Percentiles rank a stretch among this genome's conserved stretches.
Evolutionary conservation across 257 asterid genomes (phyloP).

Genomic region (Petunia axillaris): DNA sequence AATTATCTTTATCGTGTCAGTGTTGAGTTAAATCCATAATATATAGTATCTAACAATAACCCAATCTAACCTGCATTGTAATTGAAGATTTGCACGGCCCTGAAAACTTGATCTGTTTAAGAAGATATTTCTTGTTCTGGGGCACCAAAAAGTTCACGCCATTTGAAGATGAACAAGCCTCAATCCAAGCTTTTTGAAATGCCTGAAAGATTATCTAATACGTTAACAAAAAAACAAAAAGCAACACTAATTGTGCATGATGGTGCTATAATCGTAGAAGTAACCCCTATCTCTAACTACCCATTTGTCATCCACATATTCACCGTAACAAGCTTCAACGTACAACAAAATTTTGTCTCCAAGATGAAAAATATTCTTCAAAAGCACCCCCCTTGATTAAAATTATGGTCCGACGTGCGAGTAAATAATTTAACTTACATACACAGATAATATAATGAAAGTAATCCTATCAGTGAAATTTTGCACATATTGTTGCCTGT

Average conservation of each 20-base stretch:
- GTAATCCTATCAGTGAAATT: neutral
- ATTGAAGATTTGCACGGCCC: slow-evolving; percentile 66
- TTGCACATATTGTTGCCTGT: neutral
- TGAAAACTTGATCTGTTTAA: slow-evolving; percentile 52
- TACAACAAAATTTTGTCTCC: too few species aligned
- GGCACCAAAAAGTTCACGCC: slow-evolving; percentile 47
- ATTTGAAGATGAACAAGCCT: slow-evolving; percentile 52
- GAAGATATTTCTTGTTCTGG: slow-evolving; percentile 38
- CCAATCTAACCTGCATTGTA: slow-evolving; percentile 46
- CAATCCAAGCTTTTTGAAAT: slow-evolving; percentile 53
- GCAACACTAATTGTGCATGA: neutral
- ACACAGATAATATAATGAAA: too few species aligned
- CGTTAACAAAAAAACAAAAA: neutral
- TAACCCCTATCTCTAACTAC: neutral
- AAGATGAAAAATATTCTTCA: too few species aligned
- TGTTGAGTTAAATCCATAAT: too few species aligned
- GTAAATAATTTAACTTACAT: too few species aligned
- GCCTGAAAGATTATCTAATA: slow-evolving; percentile 43
- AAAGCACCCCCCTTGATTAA: too few species aligned
- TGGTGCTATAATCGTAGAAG: neutral
- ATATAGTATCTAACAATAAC: too few species aligned
- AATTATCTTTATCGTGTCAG: too few species aligned
- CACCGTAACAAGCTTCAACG: neutral
- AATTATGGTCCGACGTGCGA: too few species aligned
- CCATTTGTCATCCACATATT: neutral